Conservation (phyloP, 192 early-diverging fungal species). For the Phlyctochytrium bullatum region DNA sequence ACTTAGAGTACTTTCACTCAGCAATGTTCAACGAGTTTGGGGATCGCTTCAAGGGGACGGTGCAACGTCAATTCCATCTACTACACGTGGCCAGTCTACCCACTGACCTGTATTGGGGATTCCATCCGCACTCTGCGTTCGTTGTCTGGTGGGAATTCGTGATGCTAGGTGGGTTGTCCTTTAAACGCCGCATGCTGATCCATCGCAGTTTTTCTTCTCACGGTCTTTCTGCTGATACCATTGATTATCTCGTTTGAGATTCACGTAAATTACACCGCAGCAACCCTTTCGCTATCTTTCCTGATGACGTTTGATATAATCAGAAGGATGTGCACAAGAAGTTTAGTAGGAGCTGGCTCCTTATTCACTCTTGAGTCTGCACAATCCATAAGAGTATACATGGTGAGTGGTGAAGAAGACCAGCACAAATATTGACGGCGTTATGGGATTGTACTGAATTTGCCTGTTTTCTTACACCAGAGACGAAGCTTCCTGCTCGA, state of each 20-base stretch:
- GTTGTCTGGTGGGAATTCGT: conserved; percentile 34
- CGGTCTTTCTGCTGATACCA: conserved; percentile 11
- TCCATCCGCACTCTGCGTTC: conserved; percentile 24
- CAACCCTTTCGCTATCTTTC: conserved; percentile 7
- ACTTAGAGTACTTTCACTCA: not conserved
- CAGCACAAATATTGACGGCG: not conserved
- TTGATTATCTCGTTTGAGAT: conserved; percentile 22
- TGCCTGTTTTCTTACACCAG: not conserved
- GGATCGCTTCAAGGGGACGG: not conserved
- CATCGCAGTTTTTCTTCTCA: conserved; percentile 17
- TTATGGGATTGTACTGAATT: not conserved
- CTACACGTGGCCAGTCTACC: not conserved
- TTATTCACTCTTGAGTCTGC: not conserved
- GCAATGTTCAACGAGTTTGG: conserved; percentile 6
- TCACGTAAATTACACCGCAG: not conserved
- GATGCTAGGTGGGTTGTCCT: conserved; percentile 29
- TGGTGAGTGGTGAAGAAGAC: not conserved
- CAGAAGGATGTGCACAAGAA: conserved; percentile 9
- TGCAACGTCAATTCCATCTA: not conserved
- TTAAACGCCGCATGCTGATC: not conserved
- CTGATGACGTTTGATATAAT: conserved; percentile 18
- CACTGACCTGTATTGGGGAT: conserved; percentile 1
- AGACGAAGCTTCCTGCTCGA: conserved; percentile 23
- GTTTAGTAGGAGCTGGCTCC: not conserved
- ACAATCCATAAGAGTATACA: conserved; percentile 9